Base-by-base conservation (phyloP, 306 rosid species). In the Fagus crenata region DNA sequence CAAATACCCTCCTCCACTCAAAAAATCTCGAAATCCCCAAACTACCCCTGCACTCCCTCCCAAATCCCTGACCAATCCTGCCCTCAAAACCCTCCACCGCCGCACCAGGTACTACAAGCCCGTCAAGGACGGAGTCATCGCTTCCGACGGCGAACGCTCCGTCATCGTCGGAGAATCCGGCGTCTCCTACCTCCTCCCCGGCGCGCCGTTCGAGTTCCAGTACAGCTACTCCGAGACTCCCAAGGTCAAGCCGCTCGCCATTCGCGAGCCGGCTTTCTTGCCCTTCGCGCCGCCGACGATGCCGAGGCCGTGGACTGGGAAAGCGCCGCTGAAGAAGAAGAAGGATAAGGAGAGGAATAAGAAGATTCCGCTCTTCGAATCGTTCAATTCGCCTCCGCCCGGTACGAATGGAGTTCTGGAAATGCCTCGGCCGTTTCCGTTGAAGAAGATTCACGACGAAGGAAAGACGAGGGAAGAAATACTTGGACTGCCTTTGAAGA, bases 241-340 rank as follows among this genome's bases (percentile, higher is more conserved):
- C 0, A 92, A 90, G 76, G 96, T n/a, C 1, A 92, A 92, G 77
- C 98, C 98, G 13, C 2, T 92, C 13, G 98, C 91, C 0, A 95
- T 95, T 49, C 91, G 97, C 4, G 98, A 95, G 76, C 98, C 98
- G 51, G 97, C 97, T 3, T 92, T 90, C 79, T 71, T 92, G 58
- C 98, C 98, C 2, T 92, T 95, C 72, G 97, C 90, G 7, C 89
- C 98, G 33, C 96, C 96, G 1, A 79, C 96, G 2, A 95, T 95
- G 97, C 91, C 97, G 76, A 78, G 97, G 77, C 98, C 98, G 3
- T 95, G 97, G 99, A 95, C 97, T 0, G 99, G 97, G 0, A 95
- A 95, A 65, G 99, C 97, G 0, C 97, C 97, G 49, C 40, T 95
- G 91, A 92, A 92, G 87, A 89, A 92, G 82, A 87, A 96, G 41